Evolutionary conservation across 345 rosid genomes (phyloP), one percentile per base, ranked within the genome.

Genomic region (Nasturtium officinale): DNA sequence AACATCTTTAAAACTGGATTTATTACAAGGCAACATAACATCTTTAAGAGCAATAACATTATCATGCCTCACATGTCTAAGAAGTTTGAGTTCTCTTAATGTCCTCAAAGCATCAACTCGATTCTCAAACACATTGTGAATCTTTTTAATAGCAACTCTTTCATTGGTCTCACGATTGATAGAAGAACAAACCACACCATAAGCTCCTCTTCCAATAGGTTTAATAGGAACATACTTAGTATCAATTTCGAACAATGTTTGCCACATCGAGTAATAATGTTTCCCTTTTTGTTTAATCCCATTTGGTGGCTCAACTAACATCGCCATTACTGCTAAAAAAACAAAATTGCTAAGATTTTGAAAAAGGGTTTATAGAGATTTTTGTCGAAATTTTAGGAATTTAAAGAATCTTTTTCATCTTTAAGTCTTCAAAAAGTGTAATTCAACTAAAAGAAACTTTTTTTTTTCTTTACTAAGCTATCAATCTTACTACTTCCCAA

Each of bases 141-240:
- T 89, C 83, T 86, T 93, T 78, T 93, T 93, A 32, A 94, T 94
- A 0, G 98, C 91, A 15, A 91, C 97, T 77, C 82, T 85, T 73
- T 94, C 97, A 13, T 85, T 83, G 0, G 96, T 90, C 69, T 92
- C 94, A 61, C 83, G 75, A 54, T 92, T 84, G 65, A 88, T 82
- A 0, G 98, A 88, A 20, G 98, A 88, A 67, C 98, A 92, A 9
- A 92, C 95, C 35, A 92, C 82, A 37, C 98, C 98, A 16, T 89
- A 88, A 47, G 98, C 89, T 67, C 98, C 98, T 77, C 85, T 82
- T 15, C 98, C 98, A 20, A 92, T 90, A 0, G 92, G 97, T 78
- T 91, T 87, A 71, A 91, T 87, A 0, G 98, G 98, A 18, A 87
- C 86, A 53, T 94, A 90, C 82, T 89, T 88, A 5, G 85, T 79